phyloP scores from a whole-genome alignment of 768 basidiomycete genomes.

The Pleurotus platypus region DNA sequence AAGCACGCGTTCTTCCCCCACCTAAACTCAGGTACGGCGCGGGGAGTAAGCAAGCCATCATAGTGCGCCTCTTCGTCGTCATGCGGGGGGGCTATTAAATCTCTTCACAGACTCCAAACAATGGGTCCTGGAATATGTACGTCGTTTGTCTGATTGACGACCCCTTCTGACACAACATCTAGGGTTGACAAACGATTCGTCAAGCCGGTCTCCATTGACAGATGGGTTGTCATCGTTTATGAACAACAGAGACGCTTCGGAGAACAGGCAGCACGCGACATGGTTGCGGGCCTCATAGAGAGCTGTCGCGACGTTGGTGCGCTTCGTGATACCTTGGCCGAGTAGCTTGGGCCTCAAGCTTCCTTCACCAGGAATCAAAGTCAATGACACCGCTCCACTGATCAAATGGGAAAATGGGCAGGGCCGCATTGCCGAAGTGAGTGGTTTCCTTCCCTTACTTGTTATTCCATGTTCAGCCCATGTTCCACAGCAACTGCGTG shows the following conservation, averaged over 20 bases:
- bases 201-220: constrained; percentile 45
- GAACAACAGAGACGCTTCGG: constrained; percentile 59
- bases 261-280: constrained; percentile 41
- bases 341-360: background rate
- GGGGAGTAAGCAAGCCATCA: constrained; percentile 50
- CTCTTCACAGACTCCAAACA: constrained; percentile 44
- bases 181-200: constrained; percentile 76
- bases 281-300: constrained; percentile 49
- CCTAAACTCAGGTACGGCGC: constrained; percentile 67
- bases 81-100: background rate
- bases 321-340: constrained; percentile 19
- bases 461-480: background rate
- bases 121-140: constrained; percentile 81
- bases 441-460: background rate
- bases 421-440: constrained; percentile 40
- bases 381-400: constrained; percentile 39
- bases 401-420: constrained; percentile 58
- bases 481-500: constrained; percentile 35
- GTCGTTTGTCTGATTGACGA: constrained; percentile 13
- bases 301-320: constrained; percentile 57
- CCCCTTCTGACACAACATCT: background rate
- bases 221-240: constrained; percentile 66
- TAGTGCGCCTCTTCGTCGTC: constrained; percentile 37
- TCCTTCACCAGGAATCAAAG: constrained; percentile 50
- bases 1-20: constrained; percentile 60